phyloP scores from a whole-genome alignment of 2,329 filamentous ascomycete species.

The Pseudovirgaria hyperparasitica region DNA sequence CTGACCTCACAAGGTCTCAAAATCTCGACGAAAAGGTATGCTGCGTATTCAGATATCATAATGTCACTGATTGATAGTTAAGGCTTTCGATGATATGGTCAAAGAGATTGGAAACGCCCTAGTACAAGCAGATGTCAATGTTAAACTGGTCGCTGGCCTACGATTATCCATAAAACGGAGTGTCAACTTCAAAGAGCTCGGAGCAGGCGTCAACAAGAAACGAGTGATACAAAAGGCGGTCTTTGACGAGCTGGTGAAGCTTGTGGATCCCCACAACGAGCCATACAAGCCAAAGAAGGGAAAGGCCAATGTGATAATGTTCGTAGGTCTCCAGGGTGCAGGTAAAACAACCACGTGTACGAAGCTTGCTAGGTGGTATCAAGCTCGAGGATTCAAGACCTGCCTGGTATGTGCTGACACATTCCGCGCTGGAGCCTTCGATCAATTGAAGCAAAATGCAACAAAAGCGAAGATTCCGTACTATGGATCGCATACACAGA shows the following conservation, averaged over 20 bases:
- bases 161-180: conserved; percentile 83
- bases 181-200: conserved; percentile 91
- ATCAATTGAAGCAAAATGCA: conserved; percentile 97
- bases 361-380: conserved; percentile 89
- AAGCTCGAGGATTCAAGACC: conserved; percentile 81
- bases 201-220: conserved; percentile 92
- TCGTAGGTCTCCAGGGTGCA: conserved; percentile 92
- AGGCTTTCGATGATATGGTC: conserved; percentile 96
- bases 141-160: conserved; percentile 79
- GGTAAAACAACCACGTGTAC: conserved; percentile 98
- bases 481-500: conserved; percentile 92
- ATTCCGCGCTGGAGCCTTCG: conserved; percentile 95
- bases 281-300: conserved; percentile 96
- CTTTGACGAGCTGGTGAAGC: conserved; percentile 88
- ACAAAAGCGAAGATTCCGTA: conserved; percentile 99
- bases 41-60: conserved; percentile 2
- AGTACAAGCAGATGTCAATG: conserved; percentile 93
- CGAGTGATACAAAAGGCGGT: conserved; percentile 95
- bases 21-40: conserved; percentile 90
- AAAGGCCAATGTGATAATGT: conserved; percentile 96
- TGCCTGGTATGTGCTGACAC: conserved; percentile 96
- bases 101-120: conserved; percentile 96
- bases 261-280: conserved; percentile 90
- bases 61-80: conserved; percentile 23
- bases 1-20: conserved; percentile 78